Conservation (phyloP, 306 rosid species). For the Fagus crenata region DNA sequence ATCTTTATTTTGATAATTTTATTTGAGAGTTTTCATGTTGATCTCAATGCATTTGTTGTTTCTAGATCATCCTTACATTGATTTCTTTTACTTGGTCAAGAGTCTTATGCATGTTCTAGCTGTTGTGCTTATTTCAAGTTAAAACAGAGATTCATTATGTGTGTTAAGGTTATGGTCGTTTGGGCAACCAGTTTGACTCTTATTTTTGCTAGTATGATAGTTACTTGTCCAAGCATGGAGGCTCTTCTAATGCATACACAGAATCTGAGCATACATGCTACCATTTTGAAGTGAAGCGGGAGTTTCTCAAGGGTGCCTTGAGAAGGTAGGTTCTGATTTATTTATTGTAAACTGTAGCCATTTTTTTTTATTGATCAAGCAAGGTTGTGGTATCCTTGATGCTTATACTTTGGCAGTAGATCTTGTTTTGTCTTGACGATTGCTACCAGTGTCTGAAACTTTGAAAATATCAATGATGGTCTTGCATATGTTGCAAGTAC, state of each 20-base stretch:
- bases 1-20: background rate
- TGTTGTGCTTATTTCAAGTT: conserved; percentile 21
- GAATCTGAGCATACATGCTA: conserved; percentile 94
- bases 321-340: conserved; percentile 57
- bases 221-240: conserved; percentile 98
- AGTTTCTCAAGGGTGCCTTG: conserved; percentile 86
- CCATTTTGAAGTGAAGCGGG: conserved; percentile 91
- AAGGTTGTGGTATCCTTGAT: conserved; percentile 22
- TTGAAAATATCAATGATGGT: conserved; percentile 1
- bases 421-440: background rate
- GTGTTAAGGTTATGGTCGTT: conserved; percentile 22
- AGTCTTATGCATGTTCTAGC: conserved; percentile 9
- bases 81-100: conserved; percentile 1
- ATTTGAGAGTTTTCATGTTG: background rate
- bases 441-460: conserved; percentile 16
- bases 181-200: conserved; percentile 44
- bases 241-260: conserved; percentile 92
- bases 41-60: conserved; percentile 2
- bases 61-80: background rate
- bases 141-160: conserved; percentile 8
- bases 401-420: conserved; percentile 27
- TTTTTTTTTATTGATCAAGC: conserved; percentile 26
- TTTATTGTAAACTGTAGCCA: conserved; percentile 9
- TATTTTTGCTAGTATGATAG: conserved; percentile 81
- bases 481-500: background rate